Percentiles rank a stretch among this genome's conserved stretches.
Evolutionary conservation across 106 monocot genomes (phyloP).

Genomic region (Chionographis japonica): DNA sequence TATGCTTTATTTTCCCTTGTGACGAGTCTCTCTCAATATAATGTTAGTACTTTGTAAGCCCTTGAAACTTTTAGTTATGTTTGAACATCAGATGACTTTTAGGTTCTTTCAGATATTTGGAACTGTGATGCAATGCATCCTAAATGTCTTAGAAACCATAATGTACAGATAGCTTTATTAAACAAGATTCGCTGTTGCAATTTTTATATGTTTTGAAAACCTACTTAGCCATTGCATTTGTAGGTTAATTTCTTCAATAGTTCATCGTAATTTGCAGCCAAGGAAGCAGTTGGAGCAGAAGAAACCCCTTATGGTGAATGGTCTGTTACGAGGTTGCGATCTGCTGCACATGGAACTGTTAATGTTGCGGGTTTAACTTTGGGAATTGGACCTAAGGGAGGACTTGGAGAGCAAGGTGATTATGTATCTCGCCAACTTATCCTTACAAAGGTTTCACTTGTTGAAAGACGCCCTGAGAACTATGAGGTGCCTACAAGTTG

Average conservation of each 20-base stretch:
- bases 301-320: constrained; percentile 91
- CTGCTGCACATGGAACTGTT: constrained; percentile 90
- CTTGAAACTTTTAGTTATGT: too few species aligned
- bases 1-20: too few species aligned
- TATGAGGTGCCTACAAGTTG: constrained; percentile 60
- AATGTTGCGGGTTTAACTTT: constrained; percentile 58
- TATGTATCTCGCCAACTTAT: constrained; percentile 86
- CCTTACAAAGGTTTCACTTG: constrained; percentile 82
- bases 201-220: neutral
- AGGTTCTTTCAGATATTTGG: too few species aligned
- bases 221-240: neutral
- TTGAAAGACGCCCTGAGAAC: constrained; percentile 93
- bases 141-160: too few species aligned
- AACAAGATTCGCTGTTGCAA: too few species aligned
- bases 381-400: constrained; percentile 92
- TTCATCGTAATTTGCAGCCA: constrained; percentile 57
- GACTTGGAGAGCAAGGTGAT: constrained; percentile 90
- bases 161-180: too few species aligned
- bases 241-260: constrained; percentile 39
- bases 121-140: too few species aligned
- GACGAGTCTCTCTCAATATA: too few species aligned
- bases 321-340: constrained; percentile 84
- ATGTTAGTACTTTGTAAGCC: too few species aligned
- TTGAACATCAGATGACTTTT: too few species aligned
- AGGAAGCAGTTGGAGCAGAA: constrained; percentile 91